Conservation (phyloP, 1,284 basidiomycete species). For the Heliocybe sulcata region DNA sequence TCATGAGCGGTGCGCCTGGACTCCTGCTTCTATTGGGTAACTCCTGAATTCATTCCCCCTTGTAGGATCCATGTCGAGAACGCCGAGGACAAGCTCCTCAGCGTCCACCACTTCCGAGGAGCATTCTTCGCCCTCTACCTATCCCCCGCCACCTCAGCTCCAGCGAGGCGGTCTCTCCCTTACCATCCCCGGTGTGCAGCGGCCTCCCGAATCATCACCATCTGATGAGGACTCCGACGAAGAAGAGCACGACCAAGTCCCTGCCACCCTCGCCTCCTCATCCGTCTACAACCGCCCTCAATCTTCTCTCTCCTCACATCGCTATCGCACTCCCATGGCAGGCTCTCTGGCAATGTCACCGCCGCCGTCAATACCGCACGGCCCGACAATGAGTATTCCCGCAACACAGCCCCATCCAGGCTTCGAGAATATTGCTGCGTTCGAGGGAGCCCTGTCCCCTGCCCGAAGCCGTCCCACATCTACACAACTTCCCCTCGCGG, state of each 20-base stretch:
- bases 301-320: conserved; percentile 65
- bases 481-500: conserved; percentile 9
- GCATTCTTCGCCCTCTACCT: conserved; percentile 17
- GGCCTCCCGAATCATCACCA: conserved; percentile 19
- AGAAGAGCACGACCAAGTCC: conserved; percentile 36
- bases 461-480: conserved; percentile 27
- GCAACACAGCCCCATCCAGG: conserved; percentile 59
- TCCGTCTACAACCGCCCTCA: conserved; percentile 45
- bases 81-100: conserved; percentile 52
- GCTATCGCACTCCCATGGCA: conserved; percentile 71
- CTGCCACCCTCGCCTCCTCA: conserved; percentile 23
- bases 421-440: conserved; percentile 69
- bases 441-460: conserved; percentile 41
- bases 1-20: conserved; percentile 54
- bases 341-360: conserved; percentile 52
- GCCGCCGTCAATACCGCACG: conserved; percentile 30
- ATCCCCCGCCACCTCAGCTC: conserved; percentile 17
- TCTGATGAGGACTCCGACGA: conserved; percentile 40
- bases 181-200: conserved; percentile 7
- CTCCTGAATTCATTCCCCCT: background rate
- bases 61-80: conserved; percentile 38
- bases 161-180: conserved; percentile 11
- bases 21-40: conserved; percentile 2
- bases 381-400: conserved; percentile 24
- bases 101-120: conserved; percentile 48